Conservation (phyloP, 179 eudicot genomes). For the Silene vulgaris region DNA sequence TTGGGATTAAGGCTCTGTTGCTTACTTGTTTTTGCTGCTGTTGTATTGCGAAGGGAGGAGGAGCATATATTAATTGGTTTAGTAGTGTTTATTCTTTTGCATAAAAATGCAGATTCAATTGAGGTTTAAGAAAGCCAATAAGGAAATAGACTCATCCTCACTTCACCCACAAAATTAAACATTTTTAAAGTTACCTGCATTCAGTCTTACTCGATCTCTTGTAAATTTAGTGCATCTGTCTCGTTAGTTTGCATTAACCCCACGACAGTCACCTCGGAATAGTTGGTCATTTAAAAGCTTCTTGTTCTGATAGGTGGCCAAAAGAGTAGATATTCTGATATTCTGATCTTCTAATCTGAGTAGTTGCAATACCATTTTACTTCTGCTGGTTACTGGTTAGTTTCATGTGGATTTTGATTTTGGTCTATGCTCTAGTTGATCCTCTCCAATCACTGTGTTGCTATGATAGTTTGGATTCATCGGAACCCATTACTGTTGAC, state of each 20-base stretch:
- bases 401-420: not conserved
- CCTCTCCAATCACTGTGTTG: not conserved
- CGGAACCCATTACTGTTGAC: too few species aligned
- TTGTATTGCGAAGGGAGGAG: too few species aligned
- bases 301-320: not conserved
- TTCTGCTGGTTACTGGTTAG: not conserved
- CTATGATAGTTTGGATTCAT: not conserved
- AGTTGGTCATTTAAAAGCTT: not conserved
- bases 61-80: not conserved
- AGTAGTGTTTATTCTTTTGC: not conserved
- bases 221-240: not conserved
- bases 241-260: not conserved
- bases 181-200: not conserved
- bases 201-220: not conserved
- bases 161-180: not conserved
- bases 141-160: not conserved
- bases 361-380: not conserved
- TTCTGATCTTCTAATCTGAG: not conserved
- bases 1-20: too few species aligned
- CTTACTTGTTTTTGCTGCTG: too few species aligned
- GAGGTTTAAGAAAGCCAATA: not conserved
- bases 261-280: too few species aligned
- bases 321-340: not conserved
- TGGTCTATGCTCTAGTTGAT: not conserved
- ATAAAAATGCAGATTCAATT: not conserved